Percentiles rank a stretch among this genome's conserved stretches.
Evolutionary conservation across 2,329 filamentous ascomycete genomes (phyloP).

Genomic region (Aspergillus sp.): DNA sequence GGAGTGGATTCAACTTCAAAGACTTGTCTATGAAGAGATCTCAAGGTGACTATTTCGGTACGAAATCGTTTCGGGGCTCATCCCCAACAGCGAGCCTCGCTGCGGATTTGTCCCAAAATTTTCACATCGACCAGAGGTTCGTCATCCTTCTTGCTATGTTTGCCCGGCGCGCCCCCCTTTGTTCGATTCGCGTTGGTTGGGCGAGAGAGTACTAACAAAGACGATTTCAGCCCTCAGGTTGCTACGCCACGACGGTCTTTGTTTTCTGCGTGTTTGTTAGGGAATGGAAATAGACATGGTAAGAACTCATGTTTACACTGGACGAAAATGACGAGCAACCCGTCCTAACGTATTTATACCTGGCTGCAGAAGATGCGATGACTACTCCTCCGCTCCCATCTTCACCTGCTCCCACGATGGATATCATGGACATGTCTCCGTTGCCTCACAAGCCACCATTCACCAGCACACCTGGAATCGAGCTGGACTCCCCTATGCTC

Average conservation of each 20-base stretch:
- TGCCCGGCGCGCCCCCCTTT: conserved; percentile 16
- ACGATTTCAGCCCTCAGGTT: conserved; percentile 66
- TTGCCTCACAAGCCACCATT: conserved; percentile 82
- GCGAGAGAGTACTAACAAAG: conserved; percentile 39
- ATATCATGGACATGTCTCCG: conserved; percentile 92
- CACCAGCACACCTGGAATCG: conserved; percentile 58
- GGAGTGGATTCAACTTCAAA: conserved; percentile 73
- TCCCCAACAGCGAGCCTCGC: conserved; percentile 90
- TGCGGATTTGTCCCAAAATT: conserved; percentile 94
- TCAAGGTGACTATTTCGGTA: conserved; percentile 74
- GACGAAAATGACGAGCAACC: background rate
- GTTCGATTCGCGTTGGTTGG: conserved; percentile 7
- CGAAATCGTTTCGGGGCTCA: conserved; percentile 75
- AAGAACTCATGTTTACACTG: conserved; percentile 26
- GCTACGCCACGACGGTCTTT: conserved; percentile 81
- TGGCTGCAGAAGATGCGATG: conserved; percentile 61
- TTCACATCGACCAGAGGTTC: conserved; percentile 92
- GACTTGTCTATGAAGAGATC: conserved; percentile 69
- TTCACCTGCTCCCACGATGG: conserved; percentile 70
- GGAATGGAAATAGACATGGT: conserved; percentile 59
- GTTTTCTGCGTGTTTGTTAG: conserved; percentile 72
- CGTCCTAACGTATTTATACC: conserved; percentile 28
- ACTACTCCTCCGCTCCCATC: conserved; percentile 82
- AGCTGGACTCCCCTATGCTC: conserved; percentile 71
- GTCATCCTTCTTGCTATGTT: conserved; percentile 26